Evolutionary conservation across 768 basidiomycete genomes (phyloP).

Genomic region (Lactarius pseudohatsudake): DNA sequence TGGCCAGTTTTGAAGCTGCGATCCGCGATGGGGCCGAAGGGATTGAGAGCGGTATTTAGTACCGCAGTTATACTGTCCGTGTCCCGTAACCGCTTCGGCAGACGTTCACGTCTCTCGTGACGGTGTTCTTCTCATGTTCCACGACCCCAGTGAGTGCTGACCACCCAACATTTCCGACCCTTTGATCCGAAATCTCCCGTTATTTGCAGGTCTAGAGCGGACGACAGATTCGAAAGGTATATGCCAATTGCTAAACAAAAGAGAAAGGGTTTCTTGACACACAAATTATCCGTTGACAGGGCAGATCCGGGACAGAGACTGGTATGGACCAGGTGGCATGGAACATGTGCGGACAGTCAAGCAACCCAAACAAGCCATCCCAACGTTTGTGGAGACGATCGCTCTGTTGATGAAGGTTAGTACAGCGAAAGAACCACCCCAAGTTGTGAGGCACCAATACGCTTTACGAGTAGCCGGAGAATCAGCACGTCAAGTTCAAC

Average conservation of each 20-base stretch:
- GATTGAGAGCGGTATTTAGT: slow-evolving; percentile 92
- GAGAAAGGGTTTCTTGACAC: background rate
- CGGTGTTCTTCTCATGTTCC: slow-evolving; percentile 90
- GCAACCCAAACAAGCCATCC: slow-evolving; percentile 83
- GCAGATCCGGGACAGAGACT: slow-evolving; percentile 52
- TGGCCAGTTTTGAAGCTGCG: slow-evolving; percentile 92
- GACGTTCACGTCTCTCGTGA: slow-evolving; percentile 95
- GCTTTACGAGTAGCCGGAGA: slow-evolving; percentile 54
- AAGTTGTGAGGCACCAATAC: slow-evolving; percentile 13
- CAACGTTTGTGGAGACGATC: slow-evolving; percentile 86
- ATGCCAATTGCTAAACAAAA: slow-evolving; percentile 18
- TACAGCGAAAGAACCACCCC: slow-evolving; percentile 28
- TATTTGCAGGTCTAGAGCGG: slow-evolving; percentile 56
- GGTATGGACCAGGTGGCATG: slow-evolving; percentile 54
- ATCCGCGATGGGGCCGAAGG: slow-evolving; percentile 94
- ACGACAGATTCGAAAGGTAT: slow-evolving; percentile 81
- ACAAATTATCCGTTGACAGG: slow-evolving; percentile 42
- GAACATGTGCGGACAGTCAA: slow-evolving; percentile 78
- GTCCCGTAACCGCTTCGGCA: slow-evolving; percentile 56
- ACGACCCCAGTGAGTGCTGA: slow-evolving; percentile 70
- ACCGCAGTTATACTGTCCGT: slow-evolving; percentile 20
- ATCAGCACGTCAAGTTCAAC: slow-evolving; percentile 74
- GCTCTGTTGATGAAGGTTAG: slow-evolving; percentile 72
- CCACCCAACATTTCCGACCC: background rate
- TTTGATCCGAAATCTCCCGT: slow-evolving; percentile 8